Conservation (phyloP, 2,329 filamentous ascomycete species). For the Aspergillus sojae region DNA sequence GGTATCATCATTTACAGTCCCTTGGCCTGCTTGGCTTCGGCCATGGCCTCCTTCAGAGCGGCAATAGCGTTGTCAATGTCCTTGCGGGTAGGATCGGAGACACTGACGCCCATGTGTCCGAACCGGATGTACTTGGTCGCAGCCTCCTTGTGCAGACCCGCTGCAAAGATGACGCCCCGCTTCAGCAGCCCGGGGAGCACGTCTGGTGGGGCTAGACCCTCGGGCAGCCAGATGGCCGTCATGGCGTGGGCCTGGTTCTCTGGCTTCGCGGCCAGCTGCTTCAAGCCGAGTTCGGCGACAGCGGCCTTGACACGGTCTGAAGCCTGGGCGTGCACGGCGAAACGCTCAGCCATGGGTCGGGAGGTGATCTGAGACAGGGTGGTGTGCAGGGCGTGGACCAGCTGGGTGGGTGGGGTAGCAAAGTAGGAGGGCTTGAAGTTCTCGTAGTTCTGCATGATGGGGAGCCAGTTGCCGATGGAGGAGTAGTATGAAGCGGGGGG, state of each 20-base stretch:
- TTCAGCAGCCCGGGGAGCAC: constrained; percentile 81
- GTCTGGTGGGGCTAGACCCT: constrained; percentile 77
- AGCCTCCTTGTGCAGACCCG: constrained; percentile 94
- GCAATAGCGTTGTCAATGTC: constrained; percentile 85
- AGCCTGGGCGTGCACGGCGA: constrained; percentile 75
- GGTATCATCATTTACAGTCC: constrained; percentile 33
- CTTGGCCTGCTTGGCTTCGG: constrained; percentile 70
- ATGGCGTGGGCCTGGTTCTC: constrained; percentile 96
- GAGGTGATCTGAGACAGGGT: constrained; percentile 82
- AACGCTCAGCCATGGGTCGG: constrained; percentile 78
- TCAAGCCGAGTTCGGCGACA: constrained; percentile 76
- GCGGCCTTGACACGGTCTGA: constrained; percentile 87
- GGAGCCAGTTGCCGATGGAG: constrained; percentile 95
- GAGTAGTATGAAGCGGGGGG: constrained; percentile 89
- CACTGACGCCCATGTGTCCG: constrained; percentile 96
- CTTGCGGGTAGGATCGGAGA: constrained; percentile 74
- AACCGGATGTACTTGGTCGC: constrained; percentile 91
- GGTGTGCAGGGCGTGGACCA: constrained; percentile 90
- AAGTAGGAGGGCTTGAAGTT: constrained; percentile 98
- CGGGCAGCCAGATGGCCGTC: constrained; percentile 95
- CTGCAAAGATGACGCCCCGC: constrained; percentile 91
- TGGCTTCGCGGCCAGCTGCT: constrained; percentile 80
- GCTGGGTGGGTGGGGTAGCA: constrained; percentile 91
- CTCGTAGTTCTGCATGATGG: constrained; percentile 99
- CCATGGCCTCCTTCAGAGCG: constrained; percentile 72